Percentiles rank a stretch among this genome's conserved stretches.
Conservation (phyloP, 2,329 filamentous ascomycete genomes). For the Claviceps capensis region DNA sequence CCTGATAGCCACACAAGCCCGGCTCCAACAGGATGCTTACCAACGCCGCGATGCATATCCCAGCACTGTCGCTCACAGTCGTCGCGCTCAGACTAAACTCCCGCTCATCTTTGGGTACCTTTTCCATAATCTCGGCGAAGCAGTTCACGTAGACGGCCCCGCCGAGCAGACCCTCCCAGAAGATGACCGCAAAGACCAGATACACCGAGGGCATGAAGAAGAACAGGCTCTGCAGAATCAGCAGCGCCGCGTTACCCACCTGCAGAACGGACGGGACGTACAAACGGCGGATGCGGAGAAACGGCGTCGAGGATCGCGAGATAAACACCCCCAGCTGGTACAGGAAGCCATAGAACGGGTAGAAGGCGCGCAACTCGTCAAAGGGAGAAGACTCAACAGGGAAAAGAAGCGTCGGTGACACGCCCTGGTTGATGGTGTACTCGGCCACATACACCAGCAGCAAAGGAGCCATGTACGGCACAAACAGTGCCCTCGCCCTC, state of each 20-base stretch:
- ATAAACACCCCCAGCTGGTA: constrained; percentile 95
- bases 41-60: constrained; percentile 80
- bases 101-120: constrained; percentile 59
- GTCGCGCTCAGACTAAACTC: constrained; percentile 88
- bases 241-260: constrained; percentile 57
- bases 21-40: constrained; percentile 74
- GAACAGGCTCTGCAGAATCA: constrained; percentile 64
- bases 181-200: constrained; percentile 69
- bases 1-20: constrained; percentile 72
- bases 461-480: constrained; percentile 78
- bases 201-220: constrained; percentile 77
- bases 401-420: constrained; percentile 80
- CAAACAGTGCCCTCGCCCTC: constrained; percentile 56
- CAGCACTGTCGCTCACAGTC: constrained; percentile 81
- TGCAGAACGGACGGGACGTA: constrained; percentile 78
- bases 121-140: constrained; percentile 86
- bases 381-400: constrained; percentile 68
- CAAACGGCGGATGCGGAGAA: constrained; percentile 65
- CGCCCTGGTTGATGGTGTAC: constrained; percentile 95
- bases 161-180: constrained; percentile 89
- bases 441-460: constrained; percentile 89
- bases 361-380: constrained; percentile 69
- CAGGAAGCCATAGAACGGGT: constrained; percentile 86
- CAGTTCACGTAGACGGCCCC: constrained; percentile 92
- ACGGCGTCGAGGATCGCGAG: constrained; percentile 80